Conservation (phyloP, 1,139 yeast genomes). For the Candida tropicalis region DNA sequence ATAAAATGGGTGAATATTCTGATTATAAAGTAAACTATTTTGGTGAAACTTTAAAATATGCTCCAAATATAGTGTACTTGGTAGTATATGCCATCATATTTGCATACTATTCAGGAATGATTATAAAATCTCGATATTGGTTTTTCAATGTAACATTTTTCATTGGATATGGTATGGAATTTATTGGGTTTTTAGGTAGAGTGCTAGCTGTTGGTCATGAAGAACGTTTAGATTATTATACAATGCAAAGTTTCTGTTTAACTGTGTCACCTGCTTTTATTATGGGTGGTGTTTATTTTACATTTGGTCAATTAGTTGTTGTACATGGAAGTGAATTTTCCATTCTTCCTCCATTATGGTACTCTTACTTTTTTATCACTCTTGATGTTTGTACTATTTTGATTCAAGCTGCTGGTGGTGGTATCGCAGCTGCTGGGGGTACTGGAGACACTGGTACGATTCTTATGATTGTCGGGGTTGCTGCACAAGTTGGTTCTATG, state of each 20-base stretch:
- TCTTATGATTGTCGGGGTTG: constrained; percentile 80
- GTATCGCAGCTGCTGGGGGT: constrained; percentile 60
- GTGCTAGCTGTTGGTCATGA: constrained; percentile 39
- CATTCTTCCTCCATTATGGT: constrained; percentile 68
- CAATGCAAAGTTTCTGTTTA: constrained; percentile 67
- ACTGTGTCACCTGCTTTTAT: constrained; percentile 86
- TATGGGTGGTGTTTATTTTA: constrained; percentile 82
- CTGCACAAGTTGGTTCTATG: constrained; percentile 79
- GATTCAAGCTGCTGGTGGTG: constrained; percentile 85
- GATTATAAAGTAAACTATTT: constrained; percentile 23
- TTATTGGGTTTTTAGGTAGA: constrained; percentile 74
- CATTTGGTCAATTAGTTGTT: constrained; percentile 70
- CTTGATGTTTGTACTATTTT: constrained; percentile 68
- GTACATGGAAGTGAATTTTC: constrained; percentile 67
- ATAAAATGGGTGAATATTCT: too few relatives aligned
- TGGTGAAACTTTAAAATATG: constrained; percentile 23
- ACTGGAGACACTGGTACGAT: constrained; percentile 59
- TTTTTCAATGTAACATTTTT: constrained; percentile 35
- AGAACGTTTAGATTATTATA: constrained; percentile 42
- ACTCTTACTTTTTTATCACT: constrained; percentile 64
- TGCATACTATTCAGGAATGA: constrained; percentile 22
- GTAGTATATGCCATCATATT: constrained; percentile 28
- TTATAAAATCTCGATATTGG: constrained; percentile 26
- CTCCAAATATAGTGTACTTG: constrained; percentile 36
- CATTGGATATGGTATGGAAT: constrained; percentile 33